Conservation (phyloP, 1,284 basidiomycete species). For the Malassezia globosa region DNA sequence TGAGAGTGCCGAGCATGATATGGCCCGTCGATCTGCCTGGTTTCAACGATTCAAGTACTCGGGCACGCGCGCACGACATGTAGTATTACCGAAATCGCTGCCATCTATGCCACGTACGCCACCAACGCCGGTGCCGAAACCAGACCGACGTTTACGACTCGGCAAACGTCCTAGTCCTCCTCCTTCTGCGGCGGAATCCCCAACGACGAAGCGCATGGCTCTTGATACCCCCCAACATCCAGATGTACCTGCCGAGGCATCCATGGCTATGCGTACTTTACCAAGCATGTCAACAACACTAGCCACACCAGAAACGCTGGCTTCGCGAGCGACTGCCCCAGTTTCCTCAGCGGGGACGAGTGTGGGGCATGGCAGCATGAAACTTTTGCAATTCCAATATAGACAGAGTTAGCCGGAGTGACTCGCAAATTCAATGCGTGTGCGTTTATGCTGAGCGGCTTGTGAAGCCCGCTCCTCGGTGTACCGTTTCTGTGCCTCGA, state of each 20-base stretch:
- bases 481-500: constrained; percentile 1
- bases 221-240: constrained; percentile 1
- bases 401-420: constrained; percentile 2
- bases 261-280: no score
- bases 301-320: no score
- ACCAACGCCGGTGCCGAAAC: not conserved
- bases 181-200: not conserved
- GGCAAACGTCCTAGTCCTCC: constrained; percentile 4
- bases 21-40: not conserved
- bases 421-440: constrained; percentile 4
- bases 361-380: constrained; percentile 9
- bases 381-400: constrained; percentile 15
- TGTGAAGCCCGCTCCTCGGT: not conserved
- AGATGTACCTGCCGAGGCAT: no score
- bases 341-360: no score
- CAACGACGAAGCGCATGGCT: not conserved
- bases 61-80: constrained; percentile 2
- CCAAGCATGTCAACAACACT: no score
- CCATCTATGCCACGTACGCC: constrained; percentile 2
- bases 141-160: constrained; percentile 9
- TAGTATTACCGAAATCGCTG: not conserved
- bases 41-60: constrained; percentile 6
- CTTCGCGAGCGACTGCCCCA: no score
- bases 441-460: no score
- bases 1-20: not conserved